Conservation (phyloP, 495 filamentous ascomycete species). For the Amniculicola lignicola region DNA sequence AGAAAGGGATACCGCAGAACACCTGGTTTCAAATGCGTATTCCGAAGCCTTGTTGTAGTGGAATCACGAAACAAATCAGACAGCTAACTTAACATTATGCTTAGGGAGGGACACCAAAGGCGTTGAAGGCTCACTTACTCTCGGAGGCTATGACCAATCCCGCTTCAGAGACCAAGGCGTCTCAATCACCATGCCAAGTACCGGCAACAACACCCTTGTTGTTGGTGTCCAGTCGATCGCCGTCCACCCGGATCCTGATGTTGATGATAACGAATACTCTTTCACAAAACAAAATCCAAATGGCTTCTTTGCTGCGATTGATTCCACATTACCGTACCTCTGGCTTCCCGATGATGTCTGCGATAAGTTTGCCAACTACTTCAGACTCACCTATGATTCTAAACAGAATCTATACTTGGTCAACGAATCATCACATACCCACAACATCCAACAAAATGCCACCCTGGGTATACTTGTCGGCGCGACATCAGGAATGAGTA, state of each 20-base stretch:
- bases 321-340: constrained; percentile 33
- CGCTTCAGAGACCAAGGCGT: constrained; percentile 13
- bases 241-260: constrained; percentile 3
- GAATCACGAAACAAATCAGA: too few species aligned
- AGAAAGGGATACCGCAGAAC: too few species aligned
- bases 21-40: too few species aligned
- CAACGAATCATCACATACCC: constrained; percentile 17
- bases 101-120: constrained; percentile 25
- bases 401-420: constrained; percentile 22
- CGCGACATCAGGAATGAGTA: not conserved
- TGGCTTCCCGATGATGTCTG: constrained; percentile 29
- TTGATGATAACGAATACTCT: constrained; percentile 13
- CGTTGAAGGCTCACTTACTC: constrained; percentile 13
- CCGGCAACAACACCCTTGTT: constrained; percentile 14
- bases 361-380: constrained; percentile 19
- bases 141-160: constrained; percentile 30
- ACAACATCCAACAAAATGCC: constrained; percentile 20
- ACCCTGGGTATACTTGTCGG: constrained; percentile 20
- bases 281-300: not conserved
- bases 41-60: too few species aligned
- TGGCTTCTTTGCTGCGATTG: constrained; percentile 25
- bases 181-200: constrained; percentile 6
- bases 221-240: constrained; percentile 28
- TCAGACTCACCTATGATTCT: constrained; percentile 22
- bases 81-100: too few species aligned